Evolutionary conservation across 768 basidiomycete genomes (phyloP), one percentile per base, ranked within the genome.

Genomic region (Amanita pallidorosea): DNA sequence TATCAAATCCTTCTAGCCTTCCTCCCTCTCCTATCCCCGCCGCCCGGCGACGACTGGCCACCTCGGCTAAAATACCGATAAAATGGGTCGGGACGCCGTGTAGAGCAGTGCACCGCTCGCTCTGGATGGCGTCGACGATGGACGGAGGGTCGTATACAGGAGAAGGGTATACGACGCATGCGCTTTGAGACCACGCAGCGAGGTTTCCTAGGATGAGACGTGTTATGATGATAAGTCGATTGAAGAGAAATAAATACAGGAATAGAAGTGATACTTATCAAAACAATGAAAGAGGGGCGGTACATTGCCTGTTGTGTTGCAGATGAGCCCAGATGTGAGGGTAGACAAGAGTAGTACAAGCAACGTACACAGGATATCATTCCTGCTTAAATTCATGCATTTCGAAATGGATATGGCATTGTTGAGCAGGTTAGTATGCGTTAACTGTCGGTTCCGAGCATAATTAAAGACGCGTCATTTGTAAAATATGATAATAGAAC

Each of bases 1-100:
- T 46, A 22, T 51, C 50, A 15, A 51, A 44, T 1, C 50, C 50
- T 27, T 51, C 42, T 41, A 51, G n/a, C 23, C 23, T 35, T 49
- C 75, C 69, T 0, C 80, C 79, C 22, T 17, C 12, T 15, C 34
- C 34, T 38, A 33, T 7, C 27, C 49, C 49, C 7, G 49, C 64
- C 0, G 67, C 61, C 33, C 68, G 66, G 45, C 69, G 67, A 45
- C 85, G 67, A 53, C 69, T 75, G 52, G 80, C 74, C 7, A 89
- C 72, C 61, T 89, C 87, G 0, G 73, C 63, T 22, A 90, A 66
- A 1, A 90, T 77, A 5, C 82, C 88, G 1, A 88, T 70, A 63
- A 90, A 90, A 61, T 91, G 88, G 0, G 88, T 91, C 0, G 88
- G 88, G 5, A 91, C 88, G 6, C 88, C 88, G 55, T 91, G 88